phyloP scores from a whole-genome alignment of 2,329 filamentous ascomycete species.

The Trichoderma brevicompactum region DNA sequence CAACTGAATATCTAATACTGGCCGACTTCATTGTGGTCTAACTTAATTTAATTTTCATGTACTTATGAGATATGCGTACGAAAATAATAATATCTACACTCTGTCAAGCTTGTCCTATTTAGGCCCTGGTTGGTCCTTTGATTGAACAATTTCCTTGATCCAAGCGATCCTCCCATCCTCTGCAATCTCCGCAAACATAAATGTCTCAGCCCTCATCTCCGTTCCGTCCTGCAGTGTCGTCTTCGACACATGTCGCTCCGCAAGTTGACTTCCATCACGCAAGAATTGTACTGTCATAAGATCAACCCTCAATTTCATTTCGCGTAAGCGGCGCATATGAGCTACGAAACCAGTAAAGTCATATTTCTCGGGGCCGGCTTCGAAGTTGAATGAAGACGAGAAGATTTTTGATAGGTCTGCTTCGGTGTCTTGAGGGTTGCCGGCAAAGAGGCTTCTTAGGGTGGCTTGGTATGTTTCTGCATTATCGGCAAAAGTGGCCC shows the following conservation, averaged over 20 bases:
- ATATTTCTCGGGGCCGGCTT: conserved; percentile 2
- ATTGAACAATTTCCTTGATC: conserved; percentile 23
- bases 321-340: conserved; percentile 28
- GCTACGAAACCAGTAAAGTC: conserved; percentile 27
- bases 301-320: conserved; percentile 22
- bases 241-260: conserved; percentile 23
- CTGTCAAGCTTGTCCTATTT: neutral
- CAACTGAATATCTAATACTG: conserved; percentile 10
- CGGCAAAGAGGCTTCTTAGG: conserved; percentile 27
- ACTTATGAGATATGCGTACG: neutral
- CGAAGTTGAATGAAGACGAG: conserved; percentile 9
- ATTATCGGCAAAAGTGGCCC: conserved; percentile 27
- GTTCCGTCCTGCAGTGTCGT: conserved; percentile 25
- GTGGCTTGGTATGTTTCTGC: conserved; percentile 27
- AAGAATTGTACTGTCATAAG: conserved; percentile 27
- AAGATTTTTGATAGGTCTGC: conserved; percentile 26
- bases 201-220: conserved; percentile 21
- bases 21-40: too few relatives aligned
- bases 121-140: neutral
- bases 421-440: conserved; percentile 25
- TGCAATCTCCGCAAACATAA: conserved; percentile 28
- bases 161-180: conserved; percentile 27
- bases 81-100: neutral
- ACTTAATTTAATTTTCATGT: neutral
- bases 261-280: conserved; percentile 27